Conservation (phyloP, 2,329 filamentous ascomycete species). For the Exophiala bonariae region DNA sequence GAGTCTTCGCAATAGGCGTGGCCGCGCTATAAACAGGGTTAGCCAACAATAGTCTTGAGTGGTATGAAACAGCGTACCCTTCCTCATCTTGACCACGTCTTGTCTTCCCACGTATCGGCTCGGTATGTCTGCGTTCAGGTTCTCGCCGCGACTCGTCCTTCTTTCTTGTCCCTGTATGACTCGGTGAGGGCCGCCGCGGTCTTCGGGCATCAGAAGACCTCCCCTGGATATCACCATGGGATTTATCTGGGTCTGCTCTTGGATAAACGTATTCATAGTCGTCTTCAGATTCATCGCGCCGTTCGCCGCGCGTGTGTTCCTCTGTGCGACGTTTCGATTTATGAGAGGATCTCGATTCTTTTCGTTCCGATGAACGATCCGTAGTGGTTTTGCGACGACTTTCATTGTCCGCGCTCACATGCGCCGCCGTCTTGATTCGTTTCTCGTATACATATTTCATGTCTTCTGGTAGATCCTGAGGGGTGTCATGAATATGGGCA, state of each 20-base stretch:
- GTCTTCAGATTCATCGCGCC: constrained; percentile 14
- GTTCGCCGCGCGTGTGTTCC: neutral
- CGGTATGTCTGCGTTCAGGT: constrained; percentile 21
- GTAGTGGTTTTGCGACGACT: constrained; percentile 6
- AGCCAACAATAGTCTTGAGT: neutral
- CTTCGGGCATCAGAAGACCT: neutral
- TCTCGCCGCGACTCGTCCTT: constrained; percentile 4
- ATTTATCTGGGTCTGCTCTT: neutral
- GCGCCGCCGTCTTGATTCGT: constrained; percentile 14
- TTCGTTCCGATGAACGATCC: neutral
- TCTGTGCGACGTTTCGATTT: constrained; percentile 11
- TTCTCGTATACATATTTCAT: constrained; percentile 29
- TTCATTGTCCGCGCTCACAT: constrained; percentile 10
- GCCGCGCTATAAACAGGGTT: neutral
- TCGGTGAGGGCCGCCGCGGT: constrained; percentile 2
- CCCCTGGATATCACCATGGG: neutral
- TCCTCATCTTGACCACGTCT: constrained; percentile 7
- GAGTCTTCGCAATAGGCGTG: neutral
- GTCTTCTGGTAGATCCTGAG: constrained; percentile 21
- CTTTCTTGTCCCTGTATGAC: neutral
- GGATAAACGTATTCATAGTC: constrained; percentile 22
- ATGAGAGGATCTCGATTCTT: neutral
- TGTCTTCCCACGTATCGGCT: constrained; percentile 9
- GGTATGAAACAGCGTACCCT: constrained; percentile 1
- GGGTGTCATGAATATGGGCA: constrained; percentile 22